Evolutionary conservation across 257 asterid genomes (phyloP).

Genomic region (Linaria vulgaris): DNA sequence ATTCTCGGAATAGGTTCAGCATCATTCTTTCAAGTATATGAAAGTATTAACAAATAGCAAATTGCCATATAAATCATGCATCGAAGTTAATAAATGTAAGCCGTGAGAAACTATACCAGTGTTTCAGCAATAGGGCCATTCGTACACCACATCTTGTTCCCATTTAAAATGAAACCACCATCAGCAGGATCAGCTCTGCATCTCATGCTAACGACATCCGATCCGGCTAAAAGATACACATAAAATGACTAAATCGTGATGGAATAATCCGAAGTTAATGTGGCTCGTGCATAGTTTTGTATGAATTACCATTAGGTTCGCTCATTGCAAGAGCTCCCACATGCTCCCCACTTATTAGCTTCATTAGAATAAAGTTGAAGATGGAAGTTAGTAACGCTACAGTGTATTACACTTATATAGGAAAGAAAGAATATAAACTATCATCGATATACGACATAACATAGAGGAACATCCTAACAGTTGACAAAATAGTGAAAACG

Average conservation of each 20-base stretch:
- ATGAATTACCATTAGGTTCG: constrained; percentile 84
- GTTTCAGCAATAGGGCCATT: constrained; percentile 94
- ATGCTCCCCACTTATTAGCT: constrained; percentile 94
- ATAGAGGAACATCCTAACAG: background rate
- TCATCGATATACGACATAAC: background rate
- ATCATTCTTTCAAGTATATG: background rate
- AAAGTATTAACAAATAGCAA: background rate
- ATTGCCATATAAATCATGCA: background rate
- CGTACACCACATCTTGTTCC: constrained; percentile 99
- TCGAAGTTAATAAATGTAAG: background rate
- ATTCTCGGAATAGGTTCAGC: background rate
- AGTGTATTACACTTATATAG: background rate
- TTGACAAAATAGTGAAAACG: background rate
- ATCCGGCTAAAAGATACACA: constrained; percentile 69
- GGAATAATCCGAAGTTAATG: constrained; percentile 5
- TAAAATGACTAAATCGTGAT: constrained; percentile 19
- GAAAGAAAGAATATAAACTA: constrained; percentile 6
- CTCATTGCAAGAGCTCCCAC: constrained; percentile 99
- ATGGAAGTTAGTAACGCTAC: constrained; percentile 25
- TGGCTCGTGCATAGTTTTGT: constrained; percentile 22
- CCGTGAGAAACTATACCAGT: constrained; percentile 49
- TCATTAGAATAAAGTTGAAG: constrained; percentile 38
- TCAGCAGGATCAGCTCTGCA: constrained; percentile 88
- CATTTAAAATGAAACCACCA: constrained; percentile 90
- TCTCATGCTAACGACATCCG: constrained; percentile 97